These are phyloP conservation scores for Pyrrhoderma noxium DNA, from an alignment of 1,284 basidiomycete species.

Conservation along the genomic window DNA sequence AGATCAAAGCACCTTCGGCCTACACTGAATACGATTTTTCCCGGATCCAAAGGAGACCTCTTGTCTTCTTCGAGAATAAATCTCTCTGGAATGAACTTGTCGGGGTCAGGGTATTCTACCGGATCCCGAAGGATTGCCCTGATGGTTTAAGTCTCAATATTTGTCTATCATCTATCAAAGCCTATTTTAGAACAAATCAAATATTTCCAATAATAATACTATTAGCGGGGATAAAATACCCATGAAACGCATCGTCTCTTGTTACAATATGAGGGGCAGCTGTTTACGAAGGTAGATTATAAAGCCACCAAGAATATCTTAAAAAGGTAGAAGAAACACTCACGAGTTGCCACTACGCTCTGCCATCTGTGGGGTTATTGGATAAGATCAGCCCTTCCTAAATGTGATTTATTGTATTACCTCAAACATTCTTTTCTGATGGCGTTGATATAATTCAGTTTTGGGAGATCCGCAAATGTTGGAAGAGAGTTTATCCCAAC, in stretches of 20 bases:
- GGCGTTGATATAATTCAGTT: conserved; percentile 22
- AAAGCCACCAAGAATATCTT: too few species aligned
- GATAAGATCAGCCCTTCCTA: too few species aligned
- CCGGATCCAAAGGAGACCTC: neutral
- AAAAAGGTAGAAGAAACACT: too few species aligned
- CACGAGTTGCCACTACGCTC: too few species aligned
- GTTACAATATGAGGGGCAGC: too few species aligned
- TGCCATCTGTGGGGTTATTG: too few species aligned
- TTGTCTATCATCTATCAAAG: too few species aligned
- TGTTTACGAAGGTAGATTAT: too few species aligned
- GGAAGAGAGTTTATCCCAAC: conserved; percentile 22
- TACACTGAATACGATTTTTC: conserved; percentile 11
- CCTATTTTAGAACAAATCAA: too few species aligned
- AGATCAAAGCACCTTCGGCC: conserved; percentile 6
- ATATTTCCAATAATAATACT: conserved; percentile 17
- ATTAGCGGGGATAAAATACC: conserved; percentile 18
- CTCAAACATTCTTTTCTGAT: conserved; percentile 21
- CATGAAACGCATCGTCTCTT: conserved; percentile 18
- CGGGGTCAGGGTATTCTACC: conserved; percentile 21
- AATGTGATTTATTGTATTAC: conserved; percentile 31
- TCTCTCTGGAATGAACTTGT: conserved; percentile 24
- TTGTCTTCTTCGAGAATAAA: too few species aligned
- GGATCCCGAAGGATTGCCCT: conserved; percentile 25
- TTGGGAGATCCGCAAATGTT: conserved; percentile 19
- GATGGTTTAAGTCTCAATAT: too few species aligned